phyloP scores from a whole-genome alignment of 306 rosid genomes.

The Lathyrus sativus region DNA sequence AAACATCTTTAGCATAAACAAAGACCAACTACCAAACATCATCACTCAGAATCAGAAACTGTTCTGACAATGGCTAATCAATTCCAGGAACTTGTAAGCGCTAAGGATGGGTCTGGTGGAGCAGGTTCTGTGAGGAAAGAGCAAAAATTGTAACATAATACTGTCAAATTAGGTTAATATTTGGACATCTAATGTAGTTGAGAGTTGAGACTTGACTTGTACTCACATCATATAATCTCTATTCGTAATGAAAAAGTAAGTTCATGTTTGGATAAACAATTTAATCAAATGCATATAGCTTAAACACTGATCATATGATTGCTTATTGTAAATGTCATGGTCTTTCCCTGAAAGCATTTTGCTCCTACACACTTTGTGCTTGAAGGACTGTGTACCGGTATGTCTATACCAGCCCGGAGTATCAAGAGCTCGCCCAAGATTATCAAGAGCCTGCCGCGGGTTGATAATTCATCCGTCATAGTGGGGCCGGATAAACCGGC shows the following conservation, averaged over 20 bases:
- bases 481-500: too few relatives aligned
- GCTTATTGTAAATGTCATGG: neutral
- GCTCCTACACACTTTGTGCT: too few relatives aligned
- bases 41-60: neutral
- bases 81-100: neutral
- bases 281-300: neutral
- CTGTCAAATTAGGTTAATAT: neutral
- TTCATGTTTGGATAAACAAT: neutral
- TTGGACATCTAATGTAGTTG: neutral
- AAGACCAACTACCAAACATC: neutral
- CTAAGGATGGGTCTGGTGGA: constrained; percentile 2
- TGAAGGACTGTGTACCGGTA: too few relatives aligned
- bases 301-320: neutral
- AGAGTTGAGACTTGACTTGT: neutral
- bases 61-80: neutral
- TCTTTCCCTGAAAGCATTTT: too few relatives aligned
- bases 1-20: neutral
- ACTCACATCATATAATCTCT: constrained; percentile 5
- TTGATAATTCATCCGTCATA: too few relatives aligned
- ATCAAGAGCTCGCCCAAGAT: too few relatives aligned
- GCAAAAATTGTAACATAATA: neutral
- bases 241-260: neutral
- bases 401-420: too few relatives aligned
- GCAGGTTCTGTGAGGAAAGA: neutral
- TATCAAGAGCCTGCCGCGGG: too few relatives aligned